Evolutionary conservation across 2,329 filamentous ascomycete species (phyloP).

Genomic region (Diaporthe aspalathi): DNA sequence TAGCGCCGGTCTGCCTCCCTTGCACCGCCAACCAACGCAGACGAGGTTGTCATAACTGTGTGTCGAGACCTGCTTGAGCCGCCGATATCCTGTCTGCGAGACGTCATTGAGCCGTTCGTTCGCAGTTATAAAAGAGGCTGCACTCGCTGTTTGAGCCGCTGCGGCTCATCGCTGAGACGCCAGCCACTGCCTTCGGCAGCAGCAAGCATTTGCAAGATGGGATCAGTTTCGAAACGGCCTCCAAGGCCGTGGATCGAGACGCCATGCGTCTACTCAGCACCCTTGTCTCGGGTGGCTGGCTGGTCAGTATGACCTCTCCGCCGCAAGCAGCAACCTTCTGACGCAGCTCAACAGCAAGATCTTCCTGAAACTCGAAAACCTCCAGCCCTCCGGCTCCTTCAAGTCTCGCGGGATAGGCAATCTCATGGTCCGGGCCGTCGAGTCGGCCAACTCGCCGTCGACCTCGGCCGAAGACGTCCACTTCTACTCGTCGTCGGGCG

Average conservation of each 20-base stretch:
- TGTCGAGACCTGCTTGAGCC: slow-evolving; percentile 2
- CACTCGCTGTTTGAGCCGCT: too few species aligned
- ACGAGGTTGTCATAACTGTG: neutral
- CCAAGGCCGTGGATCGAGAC: slow-evolving; percentile 73
- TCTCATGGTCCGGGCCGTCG: slow-evolving; percentile 67
- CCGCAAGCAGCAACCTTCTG: neutral
- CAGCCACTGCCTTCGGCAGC: neutral
- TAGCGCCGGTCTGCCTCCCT: neutral
- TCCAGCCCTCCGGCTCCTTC: slow-evolving; percentile 86
- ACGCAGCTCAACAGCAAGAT: slow-evolving; percentile 67
- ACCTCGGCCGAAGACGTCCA: slow-evolving; percentile 58
- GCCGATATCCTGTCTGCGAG: neutral
- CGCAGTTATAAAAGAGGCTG: neutral
- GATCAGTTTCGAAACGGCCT: slow-evolving; percentile 44
- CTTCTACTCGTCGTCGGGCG: slow-evolving; percentile 80
- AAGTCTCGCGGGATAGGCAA: slow-evolving; percentile 83
- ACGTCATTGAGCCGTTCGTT: neutral
- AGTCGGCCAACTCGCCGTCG: slow-evolving; percentile 41
- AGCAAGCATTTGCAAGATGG: slow-evolving; percentile 42
- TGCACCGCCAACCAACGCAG: neutral
- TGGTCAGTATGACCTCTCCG: slow-evolving; percentile 63
- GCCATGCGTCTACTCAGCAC: slow-evolving; percentile 72
- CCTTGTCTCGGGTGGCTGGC: slow-evolving; percentile 73
- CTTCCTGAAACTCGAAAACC: slow-evolving; percentile 84
- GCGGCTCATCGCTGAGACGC: neutral